Conservation (phyloP, 305 asterid species). For the Stenogyne calaminthoides region DNA sequence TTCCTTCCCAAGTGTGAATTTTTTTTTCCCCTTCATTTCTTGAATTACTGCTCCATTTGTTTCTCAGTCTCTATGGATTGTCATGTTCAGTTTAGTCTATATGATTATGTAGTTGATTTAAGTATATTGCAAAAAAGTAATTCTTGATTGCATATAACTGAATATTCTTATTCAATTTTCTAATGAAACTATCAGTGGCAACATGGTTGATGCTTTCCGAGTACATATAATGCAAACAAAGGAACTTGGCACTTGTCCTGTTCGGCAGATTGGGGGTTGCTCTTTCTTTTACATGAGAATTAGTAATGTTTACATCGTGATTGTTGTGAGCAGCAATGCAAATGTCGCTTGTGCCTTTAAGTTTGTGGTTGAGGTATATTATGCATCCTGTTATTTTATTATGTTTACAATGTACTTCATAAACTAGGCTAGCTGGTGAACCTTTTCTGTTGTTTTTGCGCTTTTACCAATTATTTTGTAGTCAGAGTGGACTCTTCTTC, state of each 20-base stretch:
- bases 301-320: slow-evolving; percentile 96
- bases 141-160: slow-evolving; percentile 15
- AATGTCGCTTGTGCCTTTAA: slow-evolving; percentile 98
- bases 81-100: slow-evolving; percentile 1
- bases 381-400: slow-evolving; percentile 19
- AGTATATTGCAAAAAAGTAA: neutral
- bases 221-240: slow-evolving; percentile 98
- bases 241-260: slow-evolving; percentile 99
- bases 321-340: slow-evolving; percentile 99
- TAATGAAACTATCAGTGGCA: slow-evolving; percentile 64
- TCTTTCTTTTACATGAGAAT: slow-evolving; percentile 99
- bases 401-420: slow-evolving; percentile 1
- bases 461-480: neutral
- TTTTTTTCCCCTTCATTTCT: slow-evolving; percentile 9
- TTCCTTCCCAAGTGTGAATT: neutral
- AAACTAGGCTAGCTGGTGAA: slow-evolving; percentile 15
- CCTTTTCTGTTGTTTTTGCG: slow-evolving; percentile 17
- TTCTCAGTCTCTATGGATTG: slow-evolving; percentile 23
- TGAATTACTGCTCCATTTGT: slow-evolving; percentile 12
- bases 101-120: neutral
- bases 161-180: slow-evolving; percentile 26
- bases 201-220: slow-evolving; percentile 99
- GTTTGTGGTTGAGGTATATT: slow-evolving; percentile 94
- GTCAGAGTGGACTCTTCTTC: slow-evolving; percentile 4
- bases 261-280: slow-evolving; percentile 99